phyloP scores from a whole-genome alignment of 352 stramenopile species.

The Bremia lactucae region DNA sequence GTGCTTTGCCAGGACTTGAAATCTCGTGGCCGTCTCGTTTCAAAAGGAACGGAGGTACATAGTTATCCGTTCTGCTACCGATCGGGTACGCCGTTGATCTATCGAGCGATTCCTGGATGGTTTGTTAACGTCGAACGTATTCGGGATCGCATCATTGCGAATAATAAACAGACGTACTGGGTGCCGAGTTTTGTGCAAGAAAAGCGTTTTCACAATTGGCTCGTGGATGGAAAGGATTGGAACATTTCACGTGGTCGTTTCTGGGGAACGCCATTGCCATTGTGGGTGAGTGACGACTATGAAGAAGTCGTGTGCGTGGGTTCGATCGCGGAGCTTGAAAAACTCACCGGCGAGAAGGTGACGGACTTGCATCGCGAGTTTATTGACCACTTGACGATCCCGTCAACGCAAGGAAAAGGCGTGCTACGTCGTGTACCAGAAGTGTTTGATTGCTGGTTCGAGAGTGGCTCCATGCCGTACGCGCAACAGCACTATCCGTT shows the following conservation, averaged over 20 bases:
- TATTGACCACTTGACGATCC: conserved; percentile 97
- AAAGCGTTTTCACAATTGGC: conserved; percentile 99
- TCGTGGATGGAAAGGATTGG: conserved; percentile 97
- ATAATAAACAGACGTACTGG: conserved; percentile 83
- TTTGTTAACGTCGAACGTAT: conserved; percentile 99
- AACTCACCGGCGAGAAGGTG: conserved; percentile 88
- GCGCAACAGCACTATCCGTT: conserved; percentile 99
- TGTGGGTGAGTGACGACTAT: conserved; percentile 97
- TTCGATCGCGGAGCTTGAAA: conserved; percentile 93
- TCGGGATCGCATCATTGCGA: conserved; percentile 89
- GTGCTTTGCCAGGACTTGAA: conserved; percentile 95
- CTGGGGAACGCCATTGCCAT: conserved; percentile 98
- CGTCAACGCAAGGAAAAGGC: conserved; percentile 88
- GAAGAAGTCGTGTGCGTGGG: conserved; percentile 96
- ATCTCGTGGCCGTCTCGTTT: conserved; percentile 88
- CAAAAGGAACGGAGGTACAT: conserved; percentile 95
- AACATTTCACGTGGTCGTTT: conserved; percentile 97
- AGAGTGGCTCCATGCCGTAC: conserved; percentile 99
- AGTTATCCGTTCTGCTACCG: conserved; percentile 99
- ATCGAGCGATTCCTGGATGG: conserved; percentile 98
- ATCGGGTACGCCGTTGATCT: conserved; percentile 99
- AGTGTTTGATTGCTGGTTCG: conserved; percentile 99
- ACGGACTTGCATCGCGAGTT: conserved; percentile 96
- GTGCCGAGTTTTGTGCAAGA: conserved; percentile 92
- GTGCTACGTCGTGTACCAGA: conserved; percentile 80